These are phyloP conservation scores for Clonostachys byssicola DNA, from an alignment of 2,329 filamentous ascomycete genomes.

Conservation along the genomic window DNA sequence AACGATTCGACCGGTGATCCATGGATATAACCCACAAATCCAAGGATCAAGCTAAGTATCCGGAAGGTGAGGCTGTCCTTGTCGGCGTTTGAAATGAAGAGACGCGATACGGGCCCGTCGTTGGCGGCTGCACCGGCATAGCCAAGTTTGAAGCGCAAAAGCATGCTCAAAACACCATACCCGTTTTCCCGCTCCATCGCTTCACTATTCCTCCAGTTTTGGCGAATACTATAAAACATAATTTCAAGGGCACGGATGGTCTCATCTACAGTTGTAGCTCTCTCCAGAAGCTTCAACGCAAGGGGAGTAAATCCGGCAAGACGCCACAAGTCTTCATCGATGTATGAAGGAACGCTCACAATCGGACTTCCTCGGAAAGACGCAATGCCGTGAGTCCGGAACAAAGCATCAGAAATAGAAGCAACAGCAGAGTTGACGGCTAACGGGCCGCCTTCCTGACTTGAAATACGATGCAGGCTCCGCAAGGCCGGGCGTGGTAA, in stretches of 20 bases:
- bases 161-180: conserved; percentile 80
- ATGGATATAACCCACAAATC: conserved; percentile 85
- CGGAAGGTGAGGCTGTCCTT: conserved; percentile 53
- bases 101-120: conserved; percentile 25
- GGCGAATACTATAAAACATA: conserved; percentile 78
- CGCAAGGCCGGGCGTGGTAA: conserved; percentile 71
- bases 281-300: conserved; percentile 78
- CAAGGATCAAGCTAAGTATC: conserved; percentile 72
- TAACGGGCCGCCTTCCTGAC: conserved; percentile 61
- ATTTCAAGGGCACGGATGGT: conserved; percentile 77
- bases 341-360: conserved; percentile 72
- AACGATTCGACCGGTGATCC: conserved; percentile 80
- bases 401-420: conserved; percentile 83
- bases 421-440: conserved; percentile 87
- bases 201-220: conserved; percentile 96
- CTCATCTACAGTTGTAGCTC: conserved; percentile 64
- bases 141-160: conserved; percentile 80
- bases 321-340: conserved; percentile 91
- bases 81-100: conserved; percentile 45
- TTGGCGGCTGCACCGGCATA: conserved; percentile 26
- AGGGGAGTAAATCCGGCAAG: conserved; percentile 87
- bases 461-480: conserved; percentile 38
- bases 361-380: conserved; percentile 81
- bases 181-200: conserved; percentile 96
- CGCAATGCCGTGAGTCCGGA: conserved; percentile 74